phyloP scores from a whole-genome alignment of 192 early-diverging fungal genomes.

The Mortierella hygrophila region DNA sequence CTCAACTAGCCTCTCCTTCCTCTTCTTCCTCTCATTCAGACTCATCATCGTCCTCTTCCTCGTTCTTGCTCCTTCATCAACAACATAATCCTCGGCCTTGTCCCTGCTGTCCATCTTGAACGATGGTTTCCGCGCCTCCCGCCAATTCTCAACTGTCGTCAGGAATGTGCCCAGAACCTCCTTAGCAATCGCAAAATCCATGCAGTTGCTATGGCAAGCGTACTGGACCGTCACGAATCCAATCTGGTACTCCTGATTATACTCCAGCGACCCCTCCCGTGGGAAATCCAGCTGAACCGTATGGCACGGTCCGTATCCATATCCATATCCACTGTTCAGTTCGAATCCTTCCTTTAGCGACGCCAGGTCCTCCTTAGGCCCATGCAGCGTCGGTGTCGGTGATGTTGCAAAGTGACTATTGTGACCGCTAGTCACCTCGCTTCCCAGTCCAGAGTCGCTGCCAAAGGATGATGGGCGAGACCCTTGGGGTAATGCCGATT shows the following conservation, averaged over 20 bases:
- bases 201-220: conserved; percentile 45
- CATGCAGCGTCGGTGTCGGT: conserved; percentile 13
- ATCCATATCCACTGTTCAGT: not conserved
- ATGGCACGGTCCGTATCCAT: conserved; percentile 14
- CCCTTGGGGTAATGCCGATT: not conserved
- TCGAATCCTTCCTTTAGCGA: not conserved
- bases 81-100: not conserved
- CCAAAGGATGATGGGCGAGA: not conserved
- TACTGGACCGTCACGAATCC: conserved; percentile 53
- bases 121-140: not conserved
- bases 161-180: conserved; percentile 39
- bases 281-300: conserved; percentile 50
- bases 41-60: not conserved
- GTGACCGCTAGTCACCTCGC: conserved; percentile 16
- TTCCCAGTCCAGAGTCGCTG: conserved; percentile 21
- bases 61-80: not conserved
- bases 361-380: not conserved
- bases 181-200: conserved; percentile 40
- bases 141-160: conserved; percentile 19
- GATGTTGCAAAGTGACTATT: conserved; percentile 20
- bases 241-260: conserved; percentile 50
- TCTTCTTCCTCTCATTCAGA: conserved; percentile 2
- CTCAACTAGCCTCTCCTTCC: not conserved
- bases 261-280: conserved; percentile 43
- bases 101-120: not conserved